A percentile compares a stretch with the other conserved stretches of the same genome.
These are phyloP conservation scores for Jackrogersella minutella DNA, from an alignment of 495 filamentous ascomycete genomes.

Conservation along the genomic window DNA sequence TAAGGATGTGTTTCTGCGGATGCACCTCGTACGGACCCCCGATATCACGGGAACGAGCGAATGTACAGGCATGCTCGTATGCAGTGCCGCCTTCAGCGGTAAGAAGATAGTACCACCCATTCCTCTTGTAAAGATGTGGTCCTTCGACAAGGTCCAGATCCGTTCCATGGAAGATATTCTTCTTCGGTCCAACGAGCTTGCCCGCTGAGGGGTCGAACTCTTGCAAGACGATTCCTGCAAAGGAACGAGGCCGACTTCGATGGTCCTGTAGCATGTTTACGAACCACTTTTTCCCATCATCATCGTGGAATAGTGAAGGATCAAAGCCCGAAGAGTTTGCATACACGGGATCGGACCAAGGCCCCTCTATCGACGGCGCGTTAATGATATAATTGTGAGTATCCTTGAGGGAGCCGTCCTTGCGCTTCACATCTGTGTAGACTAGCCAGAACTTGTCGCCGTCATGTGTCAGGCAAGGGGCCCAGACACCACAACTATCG, in stretches of 20 bases:
- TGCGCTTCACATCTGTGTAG: slow-evolving; percentile 64
- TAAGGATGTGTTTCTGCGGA: slow-evolving; percentile 57
- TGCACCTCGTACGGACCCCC: slow-evolving; percentile 67
- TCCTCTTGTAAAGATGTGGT: slow-evolving; percentile 66
- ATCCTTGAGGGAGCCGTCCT: slow-evolving; percentile 64
- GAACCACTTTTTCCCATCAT: slow-evolving; percentile 63
- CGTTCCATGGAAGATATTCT: slow-evolving; percentile 64
- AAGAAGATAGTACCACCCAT: slow-evolving; percentile 65
- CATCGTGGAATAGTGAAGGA: slow-evolving; percentile 66
- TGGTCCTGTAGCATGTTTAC: slow-evolving; percentile 64
- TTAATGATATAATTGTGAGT: slow-evolving; percentile 63
- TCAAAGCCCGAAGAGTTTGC: slow-evolving; percentile 64
- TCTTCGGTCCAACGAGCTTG: slow-evolving; percentile 56
- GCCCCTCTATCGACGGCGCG: slow-evolving; percentile 56
- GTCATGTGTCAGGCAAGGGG: slow-evolving; percentile 67
- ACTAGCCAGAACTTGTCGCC: slow-evolving; percentile 66
- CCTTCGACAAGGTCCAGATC: slow-evolving; percentile 65
- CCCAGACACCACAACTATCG: slow-evolving; percentile 69
- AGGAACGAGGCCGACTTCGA: slow-evolving; percentile 53
- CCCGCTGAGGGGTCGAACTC: slow-evolving; percentile 55
- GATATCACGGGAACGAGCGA: slow-evolving; percentile 62
- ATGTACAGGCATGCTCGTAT: slow-evolving; percentile 61
- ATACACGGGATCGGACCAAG: slow-evolving; percentile 65
- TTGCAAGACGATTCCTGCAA: slow-evolving; percentile 59
- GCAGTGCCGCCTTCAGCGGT: slow-evolving; percentile 71